Percentiles rank a stretch among this genome's conserved stretches.
Conservation (phyloP, 306 rosid species). For the Comarum palustre region DNA sequence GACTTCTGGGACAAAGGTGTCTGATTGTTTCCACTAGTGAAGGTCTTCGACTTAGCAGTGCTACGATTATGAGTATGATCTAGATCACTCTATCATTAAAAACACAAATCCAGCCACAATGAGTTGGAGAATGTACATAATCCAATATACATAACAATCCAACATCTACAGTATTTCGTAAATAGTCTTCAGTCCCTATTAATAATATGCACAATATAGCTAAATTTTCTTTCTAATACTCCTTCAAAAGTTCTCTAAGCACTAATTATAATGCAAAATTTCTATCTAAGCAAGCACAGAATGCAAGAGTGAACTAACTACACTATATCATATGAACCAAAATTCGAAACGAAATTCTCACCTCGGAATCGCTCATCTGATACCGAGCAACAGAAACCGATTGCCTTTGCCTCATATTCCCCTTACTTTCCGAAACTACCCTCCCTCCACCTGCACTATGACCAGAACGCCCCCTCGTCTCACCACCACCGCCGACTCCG, state of each 20-base stretch:
- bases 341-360: slow-evolving; percentile 22
- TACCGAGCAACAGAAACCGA: slow-evolving; percentile 81
- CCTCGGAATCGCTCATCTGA: slow-evolving; percentile 95
- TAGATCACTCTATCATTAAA: slow-evolving; percentile 67
- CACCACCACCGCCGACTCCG: slow-evolving; percentile 27
- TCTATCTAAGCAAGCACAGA: not conserved
- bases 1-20: slow-evolving; percentile 36
- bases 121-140: not conserved
- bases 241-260: not conserved
- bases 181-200: not conserved
- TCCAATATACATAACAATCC: not conserved
- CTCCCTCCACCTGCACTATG: slow-evolving; percentile 34
- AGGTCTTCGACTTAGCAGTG: slow-evolving; percentile 42
- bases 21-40: slow-evolving; percentile 41
- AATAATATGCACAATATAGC: not conserved
- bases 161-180: not conserved
- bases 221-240: not conserved
- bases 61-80: slow-evolving; percentile 56
- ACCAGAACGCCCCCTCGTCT: slow-evolving; percentile 37
- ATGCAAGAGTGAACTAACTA: not conserved
- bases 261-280: not conserved
- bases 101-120: slow-evolving; percentile 21
- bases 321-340: not conserved
- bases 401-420: slow-evolving; percentile 63
- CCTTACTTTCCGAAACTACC: slow-evolving; percentile 42